Evolutionary conservation across 208 protist genomes (phyloP).

Genomic region (Wallacemonas sp.): DNA sequence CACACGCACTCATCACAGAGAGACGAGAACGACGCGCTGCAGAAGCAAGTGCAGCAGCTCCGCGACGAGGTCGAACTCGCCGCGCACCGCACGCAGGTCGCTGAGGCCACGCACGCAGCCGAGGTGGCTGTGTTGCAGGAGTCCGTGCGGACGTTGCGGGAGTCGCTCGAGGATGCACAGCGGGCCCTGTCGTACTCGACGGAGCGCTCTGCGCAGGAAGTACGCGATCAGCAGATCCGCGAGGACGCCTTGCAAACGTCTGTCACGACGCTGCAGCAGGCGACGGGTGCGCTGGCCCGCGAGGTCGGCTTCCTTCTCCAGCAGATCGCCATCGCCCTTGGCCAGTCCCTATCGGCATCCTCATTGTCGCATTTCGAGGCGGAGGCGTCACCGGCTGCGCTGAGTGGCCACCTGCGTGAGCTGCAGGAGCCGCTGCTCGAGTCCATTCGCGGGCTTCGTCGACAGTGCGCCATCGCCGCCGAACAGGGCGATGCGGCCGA

Average conservation of each 20-base stretch:
- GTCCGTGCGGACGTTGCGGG: slow-evolving; percentile 1
- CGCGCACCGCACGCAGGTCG: background rate
- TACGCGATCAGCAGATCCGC: background rate
- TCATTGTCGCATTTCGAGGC: no score
- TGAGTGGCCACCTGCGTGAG: background rate
- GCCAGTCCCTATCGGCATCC: background rate
- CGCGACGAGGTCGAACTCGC: background rate
- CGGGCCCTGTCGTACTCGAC: background rate
- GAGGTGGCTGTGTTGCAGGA: slow-evolving; percentile 22
- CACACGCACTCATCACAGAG: no score
- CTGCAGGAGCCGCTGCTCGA: background rate
- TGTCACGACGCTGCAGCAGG: background rate
- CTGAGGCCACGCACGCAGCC: slow-evolving; percentile 12
- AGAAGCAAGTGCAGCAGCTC: background rate
- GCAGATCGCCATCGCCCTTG: background rate
- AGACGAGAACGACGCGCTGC: slow-evolving; percentile 33
- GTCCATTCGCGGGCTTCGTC: background rate
- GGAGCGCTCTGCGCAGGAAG: background rate
- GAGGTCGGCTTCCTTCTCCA: background rate
- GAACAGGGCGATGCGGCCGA: background rate
- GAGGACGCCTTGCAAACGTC: background rate
- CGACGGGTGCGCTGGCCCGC: background rate
- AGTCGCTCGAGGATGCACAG: slow-evolving; percentile 18
- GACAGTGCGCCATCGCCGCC: background rate
- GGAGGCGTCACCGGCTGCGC: background rate